A percentile compares a stretch with the other conserved stretches of the same genome.
phyloP scores from a whole-genome alignment of 352 stramenopile species.

The Globisporangium echinulatum region DNA sequence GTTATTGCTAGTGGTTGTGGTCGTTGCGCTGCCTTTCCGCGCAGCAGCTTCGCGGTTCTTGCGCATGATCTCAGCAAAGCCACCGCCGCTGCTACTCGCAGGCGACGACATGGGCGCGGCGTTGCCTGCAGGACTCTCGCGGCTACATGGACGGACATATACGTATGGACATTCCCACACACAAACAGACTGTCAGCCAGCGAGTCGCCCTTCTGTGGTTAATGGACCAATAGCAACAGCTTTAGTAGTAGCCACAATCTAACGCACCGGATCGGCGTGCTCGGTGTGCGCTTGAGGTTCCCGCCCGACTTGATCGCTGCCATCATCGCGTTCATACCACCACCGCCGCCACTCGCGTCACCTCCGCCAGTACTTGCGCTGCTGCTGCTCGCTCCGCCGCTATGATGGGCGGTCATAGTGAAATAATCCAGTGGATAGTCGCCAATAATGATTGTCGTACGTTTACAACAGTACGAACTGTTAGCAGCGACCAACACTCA shows the following conservation, averaged over 20 bases:
- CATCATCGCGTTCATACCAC: constrained; percentile 63
- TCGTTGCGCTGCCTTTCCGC: constrained; percentile 27
- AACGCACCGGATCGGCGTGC: constrained; percentile 20
- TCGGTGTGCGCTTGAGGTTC: constrained; percentile 52
- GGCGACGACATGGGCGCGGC: constrained; percentile 6
- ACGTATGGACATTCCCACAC: not conserved
- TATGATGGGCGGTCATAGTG: not conserved
- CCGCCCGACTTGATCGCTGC: constrained; percentile 62
- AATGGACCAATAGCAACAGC: too few relatives aligned
- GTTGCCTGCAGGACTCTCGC: not conserved
- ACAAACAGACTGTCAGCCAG: not conserved
- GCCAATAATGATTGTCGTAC: too few relatives aligned
- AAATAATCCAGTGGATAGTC: not conserved
- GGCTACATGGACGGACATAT: constrained; percentile 2
- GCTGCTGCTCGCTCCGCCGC: constrained; percentile 4
- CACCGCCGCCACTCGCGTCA: constrained; percentile 5
- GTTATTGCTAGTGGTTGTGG: constrained; percentile 9
- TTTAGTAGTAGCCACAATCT: too few relatives aligned
- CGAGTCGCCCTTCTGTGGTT: not conserved
- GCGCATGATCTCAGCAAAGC: constrained; percentile 88
- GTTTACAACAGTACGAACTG: too few relatives aligned
- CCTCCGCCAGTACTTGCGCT: constrained; percentile 7
- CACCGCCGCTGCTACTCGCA: constrained; percentile 25
- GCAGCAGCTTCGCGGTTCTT: constrained; percentile 83
- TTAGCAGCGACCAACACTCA: too few relatives aligned